Base-by-base conservation (phyloP, 73 alveolate species). In the Paramecium biaurelia region DNA sequence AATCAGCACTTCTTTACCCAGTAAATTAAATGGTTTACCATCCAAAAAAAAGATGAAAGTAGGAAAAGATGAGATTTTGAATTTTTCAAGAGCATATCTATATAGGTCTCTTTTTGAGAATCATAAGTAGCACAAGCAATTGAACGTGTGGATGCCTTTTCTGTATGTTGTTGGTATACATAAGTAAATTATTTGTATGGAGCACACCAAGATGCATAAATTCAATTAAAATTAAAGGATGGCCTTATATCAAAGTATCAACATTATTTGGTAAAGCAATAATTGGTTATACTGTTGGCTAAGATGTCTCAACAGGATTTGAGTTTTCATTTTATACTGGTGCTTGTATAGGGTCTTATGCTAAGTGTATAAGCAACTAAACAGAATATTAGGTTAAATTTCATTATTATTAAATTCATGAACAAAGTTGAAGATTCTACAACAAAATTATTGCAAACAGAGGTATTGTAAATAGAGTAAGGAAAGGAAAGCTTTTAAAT, bases 391-490 rank as follows among this genome's bases (percentile, higher is more conserved):
- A 53, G 2, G 68, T 53, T 53, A 4, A 53, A 53, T 53, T 53
- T 53, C 68, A 53, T 53, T 53, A 53, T 53, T 53, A 53, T 15
- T 53, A 15, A 47, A n/a, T 53, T 53, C 68, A 72, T 72, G 86
- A 72, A 72, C 86, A 32, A 72, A 72, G 59, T 32, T 34, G 86
- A 72, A 72, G 86, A 72, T 72, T 72, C 86, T 21, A 35, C 86
- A 35, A 28, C 56, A 53, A 53, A 53, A 53, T 18, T 53, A 53
- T 53, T 53, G 30, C 30, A 53, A 18, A n/a, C 68, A 53, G 68
- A 53, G 7, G 0, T 18, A 5, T 23, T 53, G 30, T 20, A 53
- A 53, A 53, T 53, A 15, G 68, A 53, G 21, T 53, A 15, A 53
- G 30, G 30, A 0, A 53, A 53, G 30, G 68, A 53, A 23, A 53